A percentile compares a stretch with the other conserved stretches of the same genome.
Conservation (phyloP, 805 yeast genomes). For the Starmerella bombi region DNA sequence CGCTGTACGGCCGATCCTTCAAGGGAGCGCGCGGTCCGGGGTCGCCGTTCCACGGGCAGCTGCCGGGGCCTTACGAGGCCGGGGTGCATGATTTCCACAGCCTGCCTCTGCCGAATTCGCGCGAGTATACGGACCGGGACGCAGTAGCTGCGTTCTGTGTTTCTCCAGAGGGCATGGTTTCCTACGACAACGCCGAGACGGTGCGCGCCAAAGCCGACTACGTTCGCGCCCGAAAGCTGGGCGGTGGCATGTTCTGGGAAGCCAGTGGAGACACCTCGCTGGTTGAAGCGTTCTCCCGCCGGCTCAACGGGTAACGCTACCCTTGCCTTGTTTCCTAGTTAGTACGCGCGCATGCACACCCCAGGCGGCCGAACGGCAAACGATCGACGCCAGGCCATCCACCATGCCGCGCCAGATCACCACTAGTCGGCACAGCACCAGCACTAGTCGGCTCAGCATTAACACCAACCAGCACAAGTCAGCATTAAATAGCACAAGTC, state of each 20-base stretch:
- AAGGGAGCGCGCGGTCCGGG: slow-evolving; percentile 34
- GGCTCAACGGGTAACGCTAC: no score
- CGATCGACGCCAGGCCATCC: no score
- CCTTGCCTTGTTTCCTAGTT: no score
- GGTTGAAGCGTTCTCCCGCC: not conserved
- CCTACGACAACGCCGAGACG: slow-evolving; percentile 53
- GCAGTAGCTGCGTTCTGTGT: slow-evolving; percentile 45
- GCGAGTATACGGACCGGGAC: slow-evolving; percentile 40
- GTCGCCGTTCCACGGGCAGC: slow-evolving; percentile 33
- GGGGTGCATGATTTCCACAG: slow-evolving; percentile 42
- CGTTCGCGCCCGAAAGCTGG: slow-evolving; percentile 37
- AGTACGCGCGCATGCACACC: no score
- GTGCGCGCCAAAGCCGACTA: slow-evolving; percentile 47
- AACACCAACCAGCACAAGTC: no score
- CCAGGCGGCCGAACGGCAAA: no score
- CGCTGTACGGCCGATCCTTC: slow-evolving; percentile 62
- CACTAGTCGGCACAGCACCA: no score
- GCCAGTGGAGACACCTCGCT: slow-evolving; percentile 52
- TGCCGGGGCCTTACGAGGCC: slow-evolving; percentile 32
- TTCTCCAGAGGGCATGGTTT: slow-evolving; percentile 31
- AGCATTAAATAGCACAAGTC: no score
- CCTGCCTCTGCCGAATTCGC: slow-evolving; percentile 36
- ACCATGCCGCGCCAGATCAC: no score
- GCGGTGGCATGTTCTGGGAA: slow-evolving; percentile 96
- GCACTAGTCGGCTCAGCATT: no score